phyloP scores from a whole-genome alignment of 352 stramenopile genomes.

The Pythium rishiriense region DNA sequence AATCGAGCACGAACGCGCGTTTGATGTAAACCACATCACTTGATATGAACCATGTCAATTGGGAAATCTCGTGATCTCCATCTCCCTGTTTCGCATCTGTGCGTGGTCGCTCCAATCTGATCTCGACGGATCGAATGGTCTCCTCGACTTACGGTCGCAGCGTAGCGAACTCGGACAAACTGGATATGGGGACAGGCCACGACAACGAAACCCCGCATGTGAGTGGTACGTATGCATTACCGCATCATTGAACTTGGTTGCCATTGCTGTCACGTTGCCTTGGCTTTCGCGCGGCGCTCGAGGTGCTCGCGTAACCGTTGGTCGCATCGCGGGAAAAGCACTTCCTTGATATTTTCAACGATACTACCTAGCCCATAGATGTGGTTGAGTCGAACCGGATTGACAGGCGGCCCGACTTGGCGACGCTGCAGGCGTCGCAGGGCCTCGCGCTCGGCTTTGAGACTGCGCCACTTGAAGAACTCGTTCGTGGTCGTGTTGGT shows the following conservation, averaged over 20 bases:
- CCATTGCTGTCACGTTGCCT: not conserved
- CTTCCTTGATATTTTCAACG: conserved; percentile 20
- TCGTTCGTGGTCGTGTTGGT: conserved; percentile 72
- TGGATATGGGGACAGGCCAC: too few relatives aligned
- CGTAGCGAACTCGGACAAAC: too few relatives aligned
- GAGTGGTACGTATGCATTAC: too few relatives aligned
- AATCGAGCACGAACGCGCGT: too few relatives aligned
- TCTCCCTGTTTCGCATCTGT: too few relatives aligned
- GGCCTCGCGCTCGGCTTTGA: conserved; percentile 1
- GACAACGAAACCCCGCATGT: too few relatives aligned
- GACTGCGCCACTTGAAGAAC: conserved; percentile 62
- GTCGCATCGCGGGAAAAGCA: conserved; percentile 20
- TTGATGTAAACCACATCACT: too few relatives aligned
- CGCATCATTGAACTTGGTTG: not conserved
- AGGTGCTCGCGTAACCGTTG: conserved; percentile 16
- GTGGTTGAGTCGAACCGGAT: not conserved
- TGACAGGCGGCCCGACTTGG: not conserved
- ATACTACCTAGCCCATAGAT: conserved; percentile 20
- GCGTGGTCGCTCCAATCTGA: too few relatives aligned
- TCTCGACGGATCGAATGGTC: too few relatives aligned
- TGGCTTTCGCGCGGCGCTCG: not conserved
- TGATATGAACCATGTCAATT: too few relatives aligned
- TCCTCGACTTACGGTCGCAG: too few relatives aligned
- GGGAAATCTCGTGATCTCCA: too few relatives aligned
- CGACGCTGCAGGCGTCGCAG: not conserved